A percentile compares a stretch with the other conserved stretches of the same genome.
These are phyloP conservation scores for Yueomyces sp. DNA, from an alignment of 1,139 yeast species.

Conservation along the genomic window DNA sequence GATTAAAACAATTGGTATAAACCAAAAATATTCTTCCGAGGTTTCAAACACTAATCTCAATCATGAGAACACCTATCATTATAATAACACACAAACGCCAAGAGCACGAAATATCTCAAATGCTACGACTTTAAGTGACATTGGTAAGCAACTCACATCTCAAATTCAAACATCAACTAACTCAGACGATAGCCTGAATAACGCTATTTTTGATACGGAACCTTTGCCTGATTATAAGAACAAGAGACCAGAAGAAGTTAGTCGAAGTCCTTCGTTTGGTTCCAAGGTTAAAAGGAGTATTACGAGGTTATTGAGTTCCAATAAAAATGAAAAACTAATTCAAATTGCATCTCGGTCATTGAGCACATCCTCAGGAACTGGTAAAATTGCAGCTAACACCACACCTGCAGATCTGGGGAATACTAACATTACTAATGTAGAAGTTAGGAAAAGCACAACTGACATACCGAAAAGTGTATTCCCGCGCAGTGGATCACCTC, in stretches of 20 bases:
- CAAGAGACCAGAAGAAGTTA: background rate
- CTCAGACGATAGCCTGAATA: too few species aligned
- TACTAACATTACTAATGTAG: background rate
- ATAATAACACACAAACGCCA: conserved; percentile 1
- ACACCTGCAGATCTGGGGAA: background rate
- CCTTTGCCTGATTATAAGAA: background rate
- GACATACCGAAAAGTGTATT: too few species aligned
- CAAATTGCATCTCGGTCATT: conserved; percentile 6
- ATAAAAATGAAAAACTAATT: conserved; percentile 5
- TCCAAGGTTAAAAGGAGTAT: conserved; percentile 18
- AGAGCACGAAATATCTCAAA: conserved; percentile 1
- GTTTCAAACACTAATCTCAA: background rate
- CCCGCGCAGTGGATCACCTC: too few species aligned
- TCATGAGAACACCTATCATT: too few species aligned
- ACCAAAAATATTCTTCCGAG: background rate
- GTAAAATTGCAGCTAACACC: background rate
- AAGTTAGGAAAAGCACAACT: too few species aligned
- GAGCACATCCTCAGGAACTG: background rate
- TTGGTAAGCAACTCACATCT: background rate
- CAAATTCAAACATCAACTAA: background rate
- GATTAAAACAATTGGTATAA: too few species aligned
- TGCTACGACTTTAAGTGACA: background rate
- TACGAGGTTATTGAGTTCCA: conserved; percentile 16
- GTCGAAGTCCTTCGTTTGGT: conserved; percentile 16
- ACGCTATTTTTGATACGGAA: background rate